These are phyloP conservation scores for Dendrothele bispora DNA, from an alignment of 768 basidiomycete species.

Conservation along the genomic window DNA sequence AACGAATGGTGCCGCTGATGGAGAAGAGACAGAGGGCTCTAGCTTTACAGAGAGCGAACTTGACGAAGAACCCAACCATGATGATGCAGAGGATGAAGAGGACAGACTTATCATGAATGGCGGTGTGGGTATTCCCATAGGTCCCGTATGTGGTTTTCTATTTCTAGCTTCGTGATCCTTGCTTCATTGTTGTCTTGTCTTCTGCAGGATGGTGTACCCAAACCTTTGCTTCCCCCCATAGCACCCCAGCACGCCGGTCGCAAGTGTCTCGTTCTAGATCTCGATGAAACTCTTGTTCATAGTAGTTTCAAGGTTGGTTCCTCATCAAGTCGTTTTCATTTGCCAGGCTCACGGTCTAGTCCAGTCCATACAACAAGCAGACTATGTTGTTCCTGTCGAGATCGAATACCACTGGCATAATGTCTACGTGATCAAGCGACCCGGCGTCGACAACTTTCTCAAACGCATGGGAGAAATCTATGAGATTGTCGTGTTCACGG, in stretches of 20 bases:
- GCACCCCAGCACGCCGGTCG: conserved; percentile 78
- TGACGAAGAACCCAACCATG: conserved; percentile 50
- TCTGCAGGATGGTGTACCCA: conserved; percentile 72
- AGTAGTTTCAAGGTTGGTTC: conserved; percentile 91
- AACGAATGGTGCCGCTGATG: conserved; percentile 37
- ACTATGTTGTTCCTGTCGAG: conserved; percentile 98
- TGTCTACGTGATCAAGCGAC: conserved; percentile 98
- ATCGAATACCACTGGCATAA: conserved; percentile 99
- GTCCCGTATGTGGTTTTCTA: conserved; percentile 61
- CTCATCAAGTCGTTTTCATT: background rate
- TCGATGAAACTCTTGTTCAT: conserved; percentile 97
- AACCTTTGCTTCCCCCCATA: conserved; percentile 86
- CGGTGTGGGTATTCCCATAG: conserved; percentile 93
- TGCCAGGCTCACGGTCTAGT: background rate
- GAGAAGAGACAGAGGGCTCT: conserved; percentile 63
- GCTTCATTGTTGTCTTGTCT: conserved; percentile 6
- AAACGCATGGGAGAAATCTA: conserved; percentile 99
- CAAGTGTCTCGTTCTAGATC: conserved; percentile 94
- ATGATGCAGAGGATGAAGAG: conserved; percentile 84
- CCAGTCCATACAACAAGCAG: conserved; percentile 90
- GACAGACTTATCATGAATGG: conserved; percentile 86
- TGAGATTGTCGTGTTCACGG: conserved; percentile 97
- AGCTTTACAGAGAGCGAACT: conserved; percentile 62
- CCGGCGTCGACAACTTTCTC: conserved; percentile 95
- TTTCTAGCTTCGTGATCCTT: background rate